A percentile compares a stretch with the other conserved stretches of the same genome.
phyloP scores from a whole-genome alignment of 2,329 filamentous ascomycete genomes.

The Cercospora zeae-maydis region DNA sequence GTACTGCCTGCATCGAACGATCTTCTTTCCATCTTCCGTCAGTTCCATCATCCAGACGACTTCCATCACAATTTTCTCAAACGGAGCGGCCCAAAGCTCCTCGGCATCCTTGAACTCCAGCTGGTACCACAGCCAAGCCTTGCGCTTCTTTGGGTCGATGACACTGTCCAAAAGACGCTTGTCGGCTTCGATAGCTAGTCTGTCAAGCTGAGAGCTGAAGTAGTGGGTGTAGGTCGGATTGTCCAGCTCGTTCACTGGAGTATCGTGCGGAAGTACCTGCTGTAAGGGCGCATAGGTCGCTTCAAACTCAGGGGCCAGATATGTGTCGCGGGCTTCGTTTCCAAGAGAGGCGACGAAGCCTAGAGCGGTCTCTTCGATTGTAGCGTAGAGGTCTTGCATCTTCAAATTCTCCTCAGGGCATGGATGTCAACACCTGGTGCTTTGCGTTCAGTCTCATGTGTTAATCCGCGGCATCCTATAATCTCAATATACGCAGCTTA shows the following conservation, averaged over 20 bases:
- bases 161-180: slow-evolving; percentile 8
- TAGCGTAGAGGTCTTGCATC: slow-evolving; percentile 8
- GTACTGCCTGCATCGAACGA: slow-evolving; percentile 2
- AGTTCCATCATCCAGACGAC: slow-evolving; percentile 9
- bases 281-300: slow-evolving; percentile 4
- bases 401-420: not conserved
- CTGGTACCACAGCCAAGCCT: slow-evolving; percentile 11
- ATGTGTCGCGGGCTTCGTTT: not conserved
- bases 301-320: not conserved
- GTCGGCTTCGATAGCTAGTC: not conserved
- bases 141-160: slow-evolving; percentile 5
- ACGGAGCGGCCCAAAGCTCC: not conserved
- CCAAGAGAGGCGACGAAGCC: slow-evolving; percentile 5
- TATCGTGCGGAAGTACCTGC: not conserved
- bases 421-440: not conserved
- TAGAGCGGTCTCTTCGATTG: slow-evolving; percentile 5
- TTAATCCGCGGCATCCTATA: not conserved
- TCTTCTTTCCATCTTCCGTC: slow-evolving; percentile 2
- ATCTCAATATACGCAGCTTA: not conserved
- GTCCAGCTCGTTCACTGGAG: not conserved
- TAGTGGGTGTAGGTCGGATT: slow-evolving; percentile 3
- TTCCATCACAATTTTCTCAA: slow-evolving; percentile 10
- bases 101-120: slow-evolving; percentile 1
- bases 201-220: slow-evolving; percentile 5
- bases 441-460: not conserved